Evolutionary conservation across 352 stramenopile species (phyloP).

Genomic region (Plasmopara muralis): DNA sequence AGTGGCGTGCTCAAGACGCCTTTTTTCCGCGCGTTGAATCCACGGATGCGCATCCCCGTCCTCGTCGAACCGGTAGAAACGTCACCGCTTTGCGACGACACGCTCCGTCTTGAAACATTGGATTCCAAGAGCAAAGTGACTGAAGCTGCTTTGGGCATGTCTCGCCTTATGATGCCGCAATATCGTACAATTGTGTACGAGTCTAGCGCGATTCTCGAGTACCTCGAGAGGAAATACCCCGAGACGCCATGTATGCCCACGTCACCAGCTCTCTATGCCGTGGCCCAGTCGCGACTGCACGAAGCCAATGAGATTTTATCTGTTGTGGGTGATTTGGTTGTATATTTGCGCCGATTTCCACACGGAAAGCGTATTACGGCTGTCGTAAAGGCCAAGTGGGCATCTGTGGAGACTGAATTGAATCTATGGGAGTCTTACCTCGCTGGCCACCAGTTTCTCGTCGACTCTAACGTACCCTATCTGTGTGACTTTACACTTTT

Average conservation of each 20-base stretch:
- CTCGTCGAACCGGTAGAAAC: slow-evolving; percentile 57
- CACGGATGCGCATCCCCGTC: slow-evolving; percentile 75
- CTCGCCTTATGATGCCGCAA: slow-evolving; percentile 30
- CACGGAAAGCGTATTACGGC: slow-evolving; percentile 43
- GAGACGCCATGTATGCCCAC: slow-evolving; percentile 39
- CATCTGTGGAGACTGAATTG: slow-evolving; percentile 57
- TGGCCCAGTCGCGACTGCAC: slow-evolving; percentile 71
- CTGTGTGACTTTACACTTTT: slow-evolving; percentile 81
- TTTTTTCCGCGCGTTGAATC: slow-evolving; percentile 72
- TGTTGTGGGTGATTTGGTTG: slow-evolving; percentile 70
- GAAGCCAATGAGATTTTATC: slow-evolving; percentile 83
- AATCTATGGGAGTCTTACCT: slow-evolving; percentile 76
- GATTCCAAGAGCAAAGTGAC: slow-evolving; percentile 21
- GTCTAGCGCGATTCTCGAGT: slow-evolving; percentile 73
- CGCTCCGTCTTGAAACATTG: background rate
- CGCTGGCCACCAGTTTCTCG: slow-evolving; percentile 51
- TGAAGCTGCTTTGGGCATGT: slow-evolving; percentile 29
- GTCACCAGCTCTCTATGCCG: slow-evolving; percentile 43
- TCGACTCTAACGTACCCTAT: slow-evolving; percentile 52
- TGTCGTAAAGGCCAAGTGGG: slow-evolving; percentile 69
- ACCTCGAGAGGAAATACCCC: slow-evolving; percentile 65
- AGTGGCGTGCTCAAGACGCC: slow-evolving; percentile 76
- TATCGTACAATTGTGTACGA: slow-evolving; percentile 67
- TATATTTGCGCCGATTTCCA: slow-evolving; percentile 72
- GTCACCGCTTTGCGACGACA: background rate